A percentile compares a stretch with the other conserved stretches of the same genome.
phyloP scores from a whole-genome alignment of 805 yeast species.

The Barnettozyma sp. region DNA sequence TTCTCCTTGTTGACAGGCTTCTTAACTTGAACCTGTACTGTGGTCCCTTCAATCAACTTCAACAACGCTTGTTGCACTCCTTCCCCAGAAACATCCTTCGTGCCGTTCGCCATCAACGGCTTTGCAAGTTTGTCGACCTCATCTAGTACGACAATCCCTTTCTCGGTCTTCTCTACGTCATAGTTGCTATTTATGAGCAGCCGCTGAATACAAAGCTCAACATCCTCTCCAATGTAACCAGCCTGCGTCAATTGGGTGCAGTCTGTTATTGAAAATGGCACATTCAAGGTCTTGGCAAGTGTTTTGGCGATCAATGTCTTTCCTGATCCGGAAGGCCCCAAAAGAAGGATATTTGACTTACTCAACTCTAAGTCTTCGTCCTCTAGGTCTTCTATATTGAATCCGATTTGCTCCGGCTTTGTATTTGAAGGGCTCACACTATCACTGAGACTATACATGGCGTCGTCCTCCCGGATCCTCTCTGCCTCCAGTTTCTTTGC shows the following conservation, averaged over 20 bases:
- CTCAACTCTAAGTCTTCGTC: constrained; percentile 42
- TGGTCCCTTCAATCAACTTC: constrained; percentile 52
- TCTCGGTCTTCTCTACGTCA: constrained; percentile 45
- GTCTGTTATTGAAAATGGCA: constrained; percentile 53
- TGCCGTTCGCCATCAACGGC: constrained; percentile 38
- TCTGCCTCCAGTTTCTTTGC: constrained; percentile 25
- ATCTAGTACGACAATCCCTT: constrained; percentile 54
- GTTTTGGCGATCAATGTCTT: constrained; percentile 52
- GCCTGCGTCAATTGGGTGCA: constrained; percentile 60
- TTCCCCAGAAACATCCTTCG: constrained; percentile 56
- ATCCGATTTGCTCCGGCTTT: constrained; percentile 28
- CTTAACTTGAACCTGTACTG: constrained; percentile 41
- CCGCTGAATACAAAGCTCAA: constrained; percentile 49
- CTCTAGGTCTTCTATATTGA: constrained; percentile 18
- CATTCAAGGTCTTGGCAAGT: constrained; percentile 43
- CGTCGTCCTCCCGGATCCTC: constrained; percentile 26
- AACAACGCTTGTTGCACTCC: constrained; percentile 57
- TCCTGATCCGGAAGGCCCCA: constrained; percentile 61
- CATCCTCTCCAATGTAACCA: constrained; percentile 61
- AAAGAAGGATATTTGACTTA: constrained; percentile 46
- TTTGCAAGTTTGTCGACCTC: constrained; percentile 53
- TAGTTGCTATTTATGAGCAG: constrained; percentile 42
- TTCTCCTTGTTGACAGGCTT: constrained; percentile 31
- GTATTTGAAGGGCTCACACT: constrained; percentile 19
- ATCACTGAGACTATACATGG: constrained; percentile 19